phyloP scores from a whole-genome alignment of 805 yeast species.

The Saturnispora zaruensis region DNA sequence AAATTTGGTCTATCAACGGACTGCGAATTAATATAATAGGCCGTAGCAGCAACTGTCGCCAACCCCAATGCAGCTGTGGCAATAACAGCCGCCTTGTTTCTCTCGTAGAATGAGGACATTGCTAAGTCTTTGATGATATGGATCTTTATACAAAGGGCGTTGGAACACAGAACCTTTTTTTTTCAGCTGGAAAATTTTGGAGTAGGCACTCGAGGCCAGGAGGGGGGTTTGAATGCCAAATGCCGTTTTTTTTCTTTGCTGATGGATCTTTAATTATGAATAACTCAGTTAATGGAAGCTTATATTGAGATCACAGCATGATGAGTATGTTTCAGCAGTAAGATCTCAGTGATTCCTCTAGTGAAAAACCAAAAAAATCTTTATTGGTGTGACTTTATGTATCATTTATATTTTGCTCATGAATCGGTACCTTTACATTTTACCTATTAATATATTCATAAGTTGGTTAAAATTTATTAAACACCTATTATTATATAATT shows the following conservation, averaged over 20 bases:
- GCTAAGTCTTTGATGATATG: background rate
- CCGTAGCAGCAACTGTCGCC: constrained; percentile 40
- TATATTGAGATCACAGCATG: no score
- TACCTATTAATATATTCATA: background rate
- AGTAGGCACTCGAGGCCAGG: background rate
- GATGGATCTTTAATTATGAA: background rate
- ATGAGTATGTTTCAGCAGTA: no score
- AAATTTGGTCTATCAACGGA: constrained; percentile 17
- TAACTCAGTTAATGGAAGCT: no score
- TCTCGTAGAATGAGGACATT: constrained; percentile 31
- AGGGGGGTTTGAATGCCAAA: background rate
- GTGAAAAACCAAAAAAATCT: no score
- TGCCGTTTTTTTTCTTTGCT: background rate
- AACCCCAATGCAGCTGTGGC: constrained; percentile 44
- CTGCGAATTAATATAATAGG: constrained; percentile 32
- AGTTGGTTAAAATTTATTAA: background rate
- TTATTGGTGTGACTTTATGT: no score
- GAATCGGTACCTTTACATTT: background rate
- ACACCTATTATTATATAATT: background rate
- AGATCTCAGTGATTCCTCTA: no score
- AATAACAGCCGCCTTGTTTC: constrained; percentile 42
- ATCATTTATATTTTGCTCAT: background rate
- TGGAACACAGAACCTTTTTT: background rate
- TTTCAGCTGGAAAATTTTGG: background rate
- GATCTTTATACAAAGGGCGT: background rate